Evolutionary conservation across 1,284 basidiomycete genomes (phyloP).

Genomic region (Leucoagaricus sp.): DNA sequence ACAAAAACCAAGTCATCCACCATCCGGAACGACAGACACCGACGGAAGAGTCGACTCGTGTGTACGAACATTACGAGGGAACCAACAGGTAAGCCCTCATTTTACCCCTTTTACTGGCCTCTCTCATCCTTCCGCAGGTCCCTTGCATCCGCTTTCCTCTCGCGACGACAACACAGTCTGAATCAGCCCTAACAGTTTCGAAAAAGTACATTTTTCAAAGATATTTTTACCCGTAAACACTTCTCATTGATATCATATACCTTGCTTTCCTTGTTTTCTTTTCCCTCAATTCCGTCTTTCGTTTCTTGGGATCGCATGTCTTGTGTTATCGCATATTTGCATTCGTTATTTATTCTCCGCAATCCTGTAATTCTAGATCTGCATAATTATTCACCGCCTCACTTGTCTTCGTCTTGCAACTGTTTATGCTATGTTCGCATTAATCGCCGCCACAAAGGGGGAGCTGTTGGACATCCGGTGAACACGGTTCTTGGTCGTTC

Average conservation of each 20-base stretch:
- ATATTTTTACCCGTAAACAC: background rate
- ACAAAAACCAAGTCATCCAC: background rate
- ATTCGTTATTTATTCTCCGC: slow-evolving; percentile 8
- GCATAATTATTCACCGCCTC: background rate
- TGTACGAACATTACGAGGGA: slow-evolving; percentile 62
- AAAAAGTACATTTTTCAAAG: background rate
- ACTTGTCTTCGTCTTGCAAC: background rate
- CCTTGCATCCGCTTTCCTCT: slow-evolving; percentile 62
- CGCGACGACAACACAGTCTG: slow-evolving; percentile 46
- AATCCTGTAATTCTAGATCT: slow-evolving; percentile 12
- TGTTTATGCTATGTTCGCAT: background rate
- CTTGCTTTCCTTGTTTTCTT: background rate
- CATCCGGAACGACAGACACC: background rate
- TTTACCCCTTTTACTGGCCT: slow-evolving; percentile 1
- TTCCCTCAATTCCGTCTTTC: background rate
- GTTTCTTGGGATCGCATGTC: background rate
- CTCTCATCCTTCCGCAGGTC: slow-evolving; percentile 32
- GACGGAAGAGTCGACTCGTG: slow-evolving; percentile 31
- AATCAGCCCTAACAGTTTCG: background rate
- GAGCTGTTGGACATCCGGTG: background rate
- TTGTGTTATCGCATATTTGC: slow-evolving; percentile 1
- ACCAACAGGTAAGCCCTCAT: slow-evolving; percentile 53
- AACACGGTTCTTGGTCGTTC: background rate
- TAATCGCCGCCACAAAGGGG: background rate
- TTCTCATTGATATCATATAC: background rate